These are phyloP conservation scores for Apiotrichum domesticum DNA, from an alignment of 1,284 basidiomycete genomes.

Conservation along the genomic window DNA sequence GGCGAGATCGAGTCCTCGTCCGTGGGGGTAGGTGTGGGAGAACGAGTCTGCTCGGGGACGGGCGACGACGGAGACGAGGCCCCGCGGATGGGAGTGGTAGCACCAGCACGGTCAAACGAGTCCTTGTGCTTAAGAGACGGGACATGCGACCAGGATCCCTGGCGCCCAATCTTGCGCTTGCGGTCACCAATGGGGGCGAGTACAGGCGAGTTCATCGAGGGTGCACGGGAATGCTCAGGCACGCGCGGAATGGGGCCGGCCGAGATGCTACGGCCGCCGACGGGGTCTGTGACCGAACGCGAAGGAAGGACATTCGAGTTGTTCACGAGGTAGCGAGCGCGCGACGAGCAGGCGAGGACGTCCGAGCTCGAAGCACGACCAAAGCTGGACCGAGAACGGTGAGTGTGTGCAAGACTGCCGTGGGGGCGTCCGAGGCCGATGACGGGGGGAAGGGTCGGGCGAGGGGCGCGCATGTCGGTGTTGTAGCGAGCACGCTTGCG, in stretches of 20 bases:
- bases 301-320: not conserved
- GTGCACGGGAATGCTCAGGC: constrained; percentile 6
- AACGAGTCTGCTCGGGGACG: constrained; percentile 17
- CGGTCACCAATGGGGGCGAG: not conserved
- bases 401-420: not conserved
- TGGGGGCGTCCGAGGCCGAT: constrained; percentile 16
- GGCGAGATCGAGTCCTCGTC: constrained; percentile 16
- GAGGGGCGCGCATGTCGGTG: constrained; percentile 5
- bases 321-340: constrained; percentile 15
- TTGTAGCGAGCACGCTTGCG: constrained; percentile 18
- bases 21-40: constrained; percentile 16
- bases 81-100: constrained; percentile 4
- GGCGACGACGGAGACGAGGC: constrained; percentile 4
- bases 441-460: constrained; percentile 14
- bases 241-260: constrained; percentile 11
- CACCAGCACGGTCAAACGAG: constrained; percentile 18
- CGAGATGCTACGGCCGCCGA: constrained; percentile 14
- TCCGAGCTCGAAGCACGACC: constrained; percentile 18
- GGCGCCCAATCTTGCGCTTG: constrained; percentile 20
- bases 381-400: constrained; percentile 17
- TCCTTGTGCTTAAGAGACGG: constrained; percentile 18
- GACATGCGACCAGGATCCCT: constrained; percentile 19
- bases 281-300: constrained; percentile 17
- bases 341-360: constrained; percentile 18
- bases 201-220: not conserved